phyloP scores from a whole-genome alignment of 176 grass and related monocot genomes.

The Rhynchospora breviuscula region DNA sequence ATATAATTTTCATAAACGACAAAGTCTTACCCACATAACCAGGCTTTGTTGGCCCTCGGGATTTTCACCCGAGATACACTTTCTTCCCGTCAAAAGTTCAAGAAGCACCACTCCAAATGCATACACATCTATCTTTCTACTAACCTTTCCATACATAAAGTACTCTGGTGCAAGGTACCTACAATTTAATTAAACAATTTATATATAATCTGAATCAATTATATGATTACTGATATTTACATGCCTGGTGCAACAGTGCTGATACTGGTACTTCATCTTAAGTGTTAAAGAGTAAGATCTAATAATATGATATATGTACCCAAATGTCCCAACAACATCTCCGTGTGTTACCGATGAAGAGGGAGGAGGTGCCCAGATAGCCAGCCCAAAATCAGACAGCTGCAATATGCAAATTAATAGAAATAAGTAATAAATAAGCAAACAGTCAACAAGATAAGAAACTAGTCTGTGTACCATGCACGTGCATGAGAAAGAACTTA shows the following conservation, averaged over 20 bases:
- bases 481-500: too few relatives aligned
- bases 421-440: background rate
- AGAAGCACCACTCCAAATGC: constrained; percentile 98
- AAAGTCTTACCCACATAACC: constrained; percentile 80
- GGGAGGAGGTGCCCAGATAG: constrained; percentile 67
- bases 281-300: background rate
- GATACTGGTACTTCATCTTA: background rate
- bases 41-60: constrained; percentile 71
- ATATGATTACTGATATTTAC: background rate
- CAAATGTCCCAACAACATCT: constrained; percentile 90
- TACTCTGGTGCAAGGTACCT: constrained; percentile 97
- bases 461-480: too few relatives aligned
- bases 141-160: constrained; percentile 99
- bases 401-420: constrained; percentile 16
- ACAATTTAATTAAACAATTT: background rate
- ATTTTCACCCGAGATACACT: constrained; percentile 57
- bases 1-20: background rate
- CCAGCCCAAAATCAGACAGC: constrained; percentile 96
- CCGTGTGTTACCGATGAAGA: constrained; percentile 43
- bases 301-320: constrained; percentile 32
- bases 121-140: constrained; percentile 82
- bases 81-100: constrained; percentile 85
- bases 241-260: background rate
- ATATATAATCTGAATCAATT: background rate
- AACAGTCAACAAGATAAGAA: background rate